A percentile compares a stretch with the other conserved stretches of the same genome.
These are phyloP conservation scores for Mortierella claussenii DNA, from an alignment of 192 early-diverging fungal genomes.

Conservation along the genomic window DNA sequence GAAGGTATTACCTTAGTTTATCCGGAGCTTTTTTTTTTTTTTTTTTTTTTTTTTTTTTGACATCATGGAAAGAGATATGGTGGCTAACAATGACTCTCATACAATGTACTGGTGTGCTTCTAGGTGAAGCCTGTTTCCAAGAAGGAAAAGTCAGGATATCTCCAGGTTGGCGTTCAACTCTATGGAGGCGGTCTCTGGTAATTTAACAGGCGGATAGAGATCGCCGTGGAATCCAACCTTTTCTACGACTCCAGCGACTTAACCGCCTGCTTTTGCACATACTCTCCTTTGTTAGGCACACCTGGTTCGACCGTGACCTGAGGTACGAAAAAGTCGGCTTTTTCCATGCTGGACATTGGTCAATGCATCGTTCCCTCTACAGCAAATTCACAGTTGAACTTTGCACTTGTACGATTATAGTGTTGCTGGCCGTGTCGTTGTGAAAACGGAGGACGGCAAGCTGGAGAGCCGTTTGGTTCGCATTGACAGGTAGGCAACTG, in stretches of 20 bases:
- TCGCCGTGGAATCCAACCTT: too few species aligned
- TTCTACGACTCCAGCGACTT: too few species aligned
- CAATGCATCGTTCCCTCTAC: neutral
- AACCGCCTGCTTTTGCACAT: too few species aligned
- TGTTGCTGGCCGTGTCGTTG: slow-evolving; percentile 93
- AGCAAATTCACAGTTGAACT: neutral
- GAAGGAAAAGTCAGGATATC: slow-evolving; percentile 85
- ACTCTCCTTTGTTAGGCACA: slow-evolving; percentile 75
- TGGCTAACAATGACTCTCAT: too few species aligned
- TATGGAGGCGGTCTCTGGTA: slow-evolving; percentile 98
- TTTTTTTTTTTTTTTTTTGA: too few species aligned
- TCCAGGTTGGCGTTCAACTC: slow-evolving; percentile 90
- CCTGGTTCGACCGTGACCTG: slow-evolving; percentile 99
- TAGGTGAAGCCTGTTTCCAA: slow-evolving; percentile 97
- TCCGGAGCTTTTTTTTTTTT: too few species aligned
- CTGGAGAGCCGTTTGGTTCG: slow-evolving; percentile 80
- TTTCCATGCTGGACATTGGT: neutral
- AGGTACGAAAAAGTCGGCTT: slow-evolving; percentile 54
- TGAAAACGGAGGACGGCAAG: slow-evolving; percentile 75
- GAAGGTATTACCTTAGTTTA: too few species aligned
- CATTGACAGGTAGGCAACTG: slow-evolving; percentile 67
- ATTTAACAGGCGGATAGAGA: too few species aligned
- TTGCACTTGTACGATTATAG: slow-evolving; percentile 27
- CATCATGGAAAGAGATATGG: too few species aligned
- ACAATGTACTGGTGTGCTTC: too few species aligned